Base-by-base conservation (phyloP, 108 stramenopile genomes). In the Aureococcus anophagefferens region DNA sequence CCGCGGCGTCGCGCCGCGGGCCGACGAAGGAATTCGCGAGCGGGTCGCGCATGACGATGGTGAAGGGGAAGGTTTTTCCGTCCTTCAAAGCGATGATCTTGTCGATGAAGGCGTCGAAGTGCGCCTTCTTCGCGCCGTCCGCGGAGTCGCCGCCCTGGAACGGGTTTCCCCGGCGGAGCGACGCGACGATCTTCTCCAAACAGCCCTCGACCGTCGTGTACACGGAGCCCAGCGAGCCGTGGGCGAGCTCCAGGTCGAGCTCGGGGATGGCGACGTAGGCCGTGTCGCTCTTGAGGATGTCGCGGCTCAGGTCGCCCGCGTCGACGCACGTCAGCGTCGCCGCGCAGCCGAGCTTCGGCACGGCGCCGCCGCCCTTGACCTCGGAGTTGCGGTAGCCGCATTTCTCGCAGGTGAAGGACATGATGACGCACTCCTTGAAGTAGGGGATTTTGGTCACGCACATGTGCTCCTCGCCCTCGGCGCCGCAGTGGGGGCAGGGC, bases 401-500 rank as follows among this genome's bases (percentile, higher is more conserved):
- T 7, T 77, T 18, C 30, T 86, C 89, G 81, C 96, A 97, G 37
- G 79, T 46, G 66, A 94, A 80, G 37, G 80, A 74, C 93, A 95
- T 95, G 72, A 97, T 85, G 62, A 97, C 85, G 46, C 91, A 74
- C 67, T 95, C 91, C 83, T 94, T 93, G 78, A 97, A 97, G 75
- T 94, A 90, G 25, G 96, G 96, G 68, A 97, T 89, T 72, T 91
- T 72, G 14, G 89, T 85, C 28, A 91, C 45, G 71, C 91, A 92
- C 79, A 89, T 93, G n/a, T 81, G 36, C 30, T 70, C 46, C 35
- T 79, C 74, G 5, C 82, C 86, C 35, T 46, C 66, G 4, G 29
- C 59, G 30, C 29, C 35, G 77, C 86, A 87, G 76, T 76, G 67
- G 33, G 81, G 80, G 72, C 86, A 87, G 70, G 18, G 0, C 30